Evolutionary conservation across 2,329 filamentous ascomycete species (phyloP).

Genomic region (Ustilaginoidea virens): DNA sequence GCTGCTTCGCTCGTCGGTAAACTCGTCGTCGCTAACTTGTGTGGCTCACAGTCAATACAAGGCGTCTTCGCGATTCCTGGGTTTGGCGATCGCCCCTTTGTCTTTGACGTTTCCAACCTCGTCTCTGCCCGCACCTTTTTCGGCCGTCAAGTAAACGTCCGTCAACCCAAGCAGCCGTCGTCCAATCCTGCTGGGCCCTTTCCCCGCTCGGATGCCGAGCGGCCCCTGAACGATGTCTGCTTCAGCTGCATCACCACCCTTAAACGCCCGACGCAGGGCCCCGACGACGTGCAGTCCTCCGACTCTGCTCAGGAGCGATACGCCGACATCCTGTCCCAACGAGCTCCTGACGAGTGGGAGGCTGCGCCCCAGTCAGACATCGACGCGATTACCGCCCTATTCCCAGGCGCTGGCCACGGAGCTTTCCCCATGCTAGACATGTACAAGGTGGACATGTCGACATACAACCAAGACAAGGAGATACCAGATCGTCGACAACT

Average conservation of each 20-base stretch:
- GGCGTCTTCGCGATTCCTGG: constrained; percentile 37
- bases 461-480: constrained; percentile 25
- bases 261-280: constrained; percentile 23
- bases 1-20: too few species aligned
- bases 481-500: constrained; percentile 32
- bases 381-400: constrained; percentile 18
- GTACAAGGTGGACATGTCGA: constrained; percentile 37
- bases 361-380: constrained; percentile 30
- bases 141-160: constrained; percentile 31
- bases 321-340: constrained; percentile 20
- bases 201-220: constrained; percentile 21
- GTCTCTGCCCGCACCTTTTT: constrained; percentile 30
- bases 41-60: constrained; percentile 43
- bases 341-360: constrained; percentile 26
- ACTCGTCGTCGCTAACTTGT: too few species aligned
- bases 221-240: constrained; percentile 25
- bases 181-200: constrained; percentile 20
- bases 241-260: constrained; percentile 39
- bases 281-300: constrained; percentile 22
- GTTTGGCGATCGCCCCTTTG: constrained; percentile 31
- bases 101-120: constrained; percentile 32
- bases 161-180: constrained; percentile 28
- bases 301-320: constrained; percentile 26
- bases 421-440: constrained; percentile 35
- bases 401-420: constrained; percentile 23